phyloP scores from a whole-genome alignment of 495 filamentous ascomycete species.

The Symbiotaphrina buchneri region DNA sequence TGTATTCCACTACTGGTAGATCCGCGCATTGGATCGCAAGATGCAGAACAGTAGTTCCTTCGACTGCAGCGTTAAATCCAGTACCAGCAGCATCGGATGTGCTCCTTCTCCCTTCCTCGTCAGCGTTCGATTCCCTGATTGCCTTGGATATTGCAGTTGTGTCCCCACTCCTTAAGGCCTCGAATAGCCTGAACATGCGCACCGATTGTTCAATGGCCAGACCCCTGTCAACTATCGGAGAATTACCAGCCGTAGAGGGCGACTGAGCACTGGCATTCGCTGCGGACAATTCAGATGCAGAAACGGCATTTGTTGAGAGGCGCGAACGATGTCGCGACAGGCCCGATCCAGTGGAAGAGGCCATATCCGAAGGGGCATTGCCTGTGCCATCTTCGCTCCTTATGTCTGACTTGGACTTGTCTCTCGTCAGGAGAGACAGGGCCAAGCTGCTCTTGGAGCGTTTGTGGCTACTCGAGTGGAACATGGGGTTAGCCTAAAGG shows the following conservation, averaged over 20 bases:
- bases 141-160: constrained; percentile 76
- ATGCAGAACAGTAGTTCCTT: constrained; percentile 76
- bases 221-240: too few relatives aligned
- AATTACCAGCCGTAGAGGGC: constrained; percentile 13
- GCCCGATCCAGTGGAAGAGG: constrained; percentile 9
- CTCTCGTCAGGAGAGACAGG: constrained; percentile 26
- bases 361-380: too few relatives aligned
- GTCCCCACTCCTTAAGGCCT: constrained; percentile 74
- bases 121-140: constrained; percentile 43
- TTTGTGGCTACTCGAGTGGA: constrained; percentile 21
- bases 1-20: constrained; percentile 83
- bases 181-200: constrained; percentile 79
- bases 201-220: constrained; percentile 92
- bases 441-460: constrained; percentile 29
- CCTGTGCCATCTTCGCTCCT: constrained; percentile 8
- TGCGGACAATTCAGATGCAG: neutral
- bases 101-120: constrained; percentile 22
- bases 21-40: constrained; percentile 95
- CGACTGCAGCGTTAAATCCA: constrained; percentile 21
- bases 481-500: neutral
- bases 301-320: constrained; percentile 8
- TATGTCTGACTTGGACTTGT: constrained; percentile 20
- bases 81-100: constrained; percentile 24
- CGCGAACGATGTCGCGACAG: constrained; percentile 7
- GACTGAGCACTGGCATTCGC: constrained; percentile 14